Evolutionary conservation across 352 stramenopile species (phyloP).

Genomic region (Phytopythium helicoides): DNA sequence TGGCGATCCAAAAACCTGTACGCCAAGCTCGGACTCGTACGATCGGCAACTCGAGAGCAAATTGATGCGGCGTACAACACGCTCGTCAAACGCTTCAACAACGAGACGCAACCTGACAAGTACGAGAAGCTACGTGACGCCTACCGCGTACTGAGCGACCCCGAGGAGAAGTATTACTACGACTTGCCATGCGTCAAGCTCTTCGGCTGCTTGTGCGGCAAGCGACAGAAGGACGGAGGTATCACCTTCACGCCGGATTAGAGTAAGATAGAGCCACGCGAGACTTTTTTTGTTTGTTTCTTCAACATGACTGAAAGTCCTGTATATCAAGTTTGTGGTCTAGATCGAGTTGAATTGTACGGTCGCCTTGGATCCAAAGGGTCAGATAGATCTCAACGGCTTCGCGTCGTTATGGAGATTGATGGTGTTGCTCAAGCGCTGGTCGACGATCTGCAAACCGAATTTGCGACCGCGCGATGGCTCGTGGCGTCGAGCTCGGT

Average conservation of each 20-base stretch:
- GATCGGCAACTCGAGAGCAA: constrained; percentile 59
- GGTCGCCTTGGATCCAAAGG: too few species aligned
- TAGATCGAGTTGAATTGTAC: constrained; percentile 1
- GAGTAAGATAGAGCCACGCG: too few species aligned
- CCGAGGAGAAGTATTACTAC: constrained; percentile 85
- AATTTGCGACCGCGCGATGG: constrained; percentile 36
- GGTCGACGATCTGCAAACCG: constrained; percentile 3
- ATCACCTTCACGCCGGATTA: constrained; percentile 79
- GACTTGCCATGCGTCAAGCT: constrained; percentile 83
- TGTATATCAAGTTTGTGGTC: too few species aligned
- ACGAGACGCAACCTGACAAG: constrained; percentile 79
- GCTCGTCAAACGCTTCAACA: constrained; percentile 84
- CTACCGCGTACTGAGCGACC: constrained; percentile 73
- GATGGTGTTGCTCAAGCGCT: constrained; percentile 8
- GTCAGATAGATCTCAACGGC: neutral
- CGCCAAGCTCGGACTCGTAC: constrained; percentile 77
- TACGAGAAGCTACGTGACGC: constrained; percentile 81
- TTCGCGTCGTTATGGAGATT: neutral
- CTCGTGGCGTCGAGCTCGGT: constrained; percentile 41
- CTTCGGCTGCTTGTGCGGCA: constrained; percentile 74
- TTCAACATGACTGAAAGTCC: too few species aligned
- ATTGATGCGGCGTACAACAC: constrained; percentile 82
- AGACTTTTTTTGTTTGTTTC: too few species aligned
- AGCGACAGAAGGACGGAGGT: constrained; percentile 72
- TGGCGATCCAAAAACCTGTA: constrained; percentile 81